Evolutionary conservation across 2,329 filamentous ascomycete species (phyloP), one percentile per base, ranked within the genome.

Genomic region (Myriosclerotinia curreyana): DNA sequence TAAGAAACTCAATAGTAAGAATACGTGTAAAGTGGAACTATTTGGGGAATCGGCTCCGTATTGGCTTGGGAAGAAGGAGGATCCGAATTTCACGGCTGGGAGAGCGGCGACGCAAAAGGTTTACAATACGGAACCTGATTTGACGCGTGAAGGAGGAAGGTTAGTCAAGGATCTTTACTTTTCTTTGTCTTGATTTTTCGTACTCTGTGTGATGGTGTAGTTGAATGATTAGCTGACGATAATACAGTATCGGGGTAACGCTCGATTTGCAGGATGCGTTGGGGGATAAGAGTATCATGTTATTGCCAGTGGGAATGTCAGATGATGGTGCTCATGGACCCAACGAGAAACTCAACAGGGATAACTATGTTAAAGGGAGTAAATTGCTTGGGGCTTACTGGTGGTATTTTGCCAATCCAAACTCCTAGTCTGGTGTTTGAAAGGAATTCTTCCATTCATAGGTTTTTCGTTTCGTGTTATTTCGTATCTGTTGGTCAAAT

Each of bases 81-180:
- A 63, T 40, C 11, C 22, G 8, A 63, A 63, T 46, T 63, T 44
- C 6, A 25, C 6, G 8, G 60, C 60, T 25, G 60, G 49, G 2
- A 44, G 31, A 34, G 31, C 20, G 17, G 60, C 60, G 6, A 59
- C 51, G 42, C 36, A 63, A 42, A 58, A 28, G 25, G 60, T 63
- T 49, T 63, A 54, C 17, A 22, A 28, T 1, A 48, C 31, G 1
- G 51, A 49, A n/a, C 53, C 52, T 11, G 60, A 63, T 63, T 58
- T 58, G 25, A 63, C 52, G 14, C 42, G 60, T 3, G 60, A 63
- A 36, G 60, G 60, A 7, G 60, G 60, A 48, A 59, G 56, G 56
- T 59, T 17, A 25, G 56, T 59, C 17, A 25, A 9, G 36, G 8
- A 31, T 31, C 5, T 6, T 2, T n/a, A n/a, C 12, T 12, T 36